These are phyloP conservation scores for Colletotrichum sp. DNA, from an alignment of 2,329 filamentous ascomycete species.

Conservation along the genomic window DNA sequence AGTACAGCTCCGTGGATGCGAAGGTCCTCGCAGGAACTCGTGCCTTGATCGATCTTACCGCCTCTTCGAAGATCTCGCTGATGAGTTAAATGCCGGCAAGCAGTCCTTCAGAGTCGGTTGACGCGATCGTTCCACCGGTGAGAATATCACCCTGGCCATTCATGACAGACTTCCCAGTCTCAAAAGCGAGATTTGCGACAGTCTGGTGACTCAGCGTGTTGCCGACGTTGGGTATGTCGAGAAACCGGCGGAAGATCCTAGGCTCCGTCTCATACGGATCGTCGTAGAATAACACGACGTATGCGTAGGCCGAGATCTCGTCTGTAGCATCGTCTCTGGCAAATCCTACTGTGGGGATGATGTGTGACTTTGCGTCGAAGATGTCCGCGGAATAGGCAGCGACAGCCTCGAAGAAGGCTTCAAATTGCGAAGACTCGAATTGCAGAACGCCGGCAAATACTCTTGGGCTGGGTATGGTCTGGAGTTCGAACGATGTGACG, in stretches of 20 bases:
- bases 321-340: background rate
- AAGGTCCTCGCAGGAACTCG: rapidly evolving
- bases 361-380: background rate
- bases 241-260: background rate
- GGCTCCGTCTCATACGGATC: background rate
- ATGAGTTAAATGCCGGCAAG: background rate
- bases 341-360: background rate
- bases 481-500: background rate
- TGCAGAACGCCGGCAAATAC: background rate
- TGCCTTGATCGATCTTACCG: background rate
- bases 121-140: background rate
- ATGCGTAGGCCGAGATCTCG: background rate
- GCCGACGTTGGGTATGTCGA: background rate
- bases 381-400: background rate
- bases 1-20: background rate
- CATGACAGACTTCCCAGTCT: background rate
- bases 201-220: background rate
- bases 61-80: background rate
- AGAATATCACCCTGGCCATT: background rate
- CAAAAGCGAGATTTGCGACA: background rate
- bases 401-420: background rate
- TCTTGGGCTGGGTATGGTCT: background rate
- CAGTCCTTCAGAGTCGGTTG: background rate
- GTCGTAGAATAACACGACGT: background rate
- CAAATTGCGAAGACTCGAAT: background rate